Evolutionary conservation across 805 yeast genomes (phyloP).

Genomic region (Wilhelminamyces savonicus): DNA sequence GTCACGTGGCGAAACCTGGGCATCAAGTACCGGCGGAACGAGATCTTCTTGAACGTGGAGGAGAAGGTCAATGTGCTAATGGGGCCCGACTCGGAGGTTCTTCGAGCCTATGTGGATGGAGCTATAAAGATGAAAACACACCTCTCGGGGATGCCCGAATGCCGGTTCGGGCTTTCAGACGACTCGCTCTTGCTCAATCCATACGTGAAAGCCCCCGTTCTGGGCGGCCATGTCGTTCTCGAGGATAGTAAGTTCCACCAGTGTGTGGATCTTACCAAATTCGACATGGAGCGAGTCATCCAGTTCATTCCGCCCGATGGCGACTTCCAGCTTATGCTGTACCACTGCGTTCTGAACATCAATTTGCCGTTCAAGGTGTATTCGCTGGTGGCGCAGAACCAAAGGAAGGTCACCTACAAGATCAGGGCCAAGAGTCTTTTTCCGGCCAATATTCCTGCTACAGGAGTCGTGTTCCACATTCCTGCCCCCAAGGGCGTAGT

Average conservation of each 20-base stretch:
- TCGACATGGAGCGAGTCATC: slow-evolving; percentile 58
- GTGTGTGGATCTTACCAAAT: slow-evolving; percentile 69
- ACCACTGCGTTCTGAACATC: slow-evolving; percentile 43
- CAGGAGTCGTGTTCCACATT: slow-evolving; percentile 55
- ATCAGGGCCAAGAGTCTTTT: slow-evolving; percentile 59
- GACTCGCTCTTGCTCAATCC: slow-evolving; percentile 16
- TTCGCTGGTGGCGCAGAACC: slow-evolving; percentile 45
- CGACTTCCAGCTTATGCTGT: slow-evolving; percentile 74
- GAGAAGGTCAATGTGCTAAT: slow-evolving; percentile 72
- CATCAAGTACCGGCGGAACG: slow-evolving; percentile 74
- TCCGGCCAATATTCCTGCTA: slow-evolving; percentile 52
- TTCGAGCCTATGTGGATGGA: slow-evolving; percentile 74
- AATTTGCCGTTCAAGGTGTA: slow-evolving; percentile 65
- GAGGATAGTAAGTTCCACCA: slow-evolving; percentile 85
- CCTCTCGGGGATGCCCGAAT: slow-evolving; percentile 75
- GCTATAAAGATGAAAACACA: slow-evolving; percentile 63
- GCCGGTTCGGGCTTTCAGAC: slow-evolving; percentile 74
- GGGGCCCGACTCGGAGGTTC: slow-evolving; percentile 54
- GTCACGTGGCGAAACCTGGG: slow-evolving; percentile 31
- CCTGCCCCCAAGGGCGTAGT: slow-evolving; percentile 54
- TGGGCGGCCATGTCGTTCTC: slow-evolving; percentile 17
- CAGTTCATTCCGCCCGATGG: slow-evolving; percentile 87
- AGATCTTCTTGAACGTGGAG: slow-evolving; percentile 66
- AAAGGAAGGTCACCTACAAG: slow-evolving; percentile 46
- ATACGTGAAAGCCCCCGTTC: background rate